phyloP scores from a whole-genome alignment of 441 rosid genomes.

The Pelargonium australe region DNA sequence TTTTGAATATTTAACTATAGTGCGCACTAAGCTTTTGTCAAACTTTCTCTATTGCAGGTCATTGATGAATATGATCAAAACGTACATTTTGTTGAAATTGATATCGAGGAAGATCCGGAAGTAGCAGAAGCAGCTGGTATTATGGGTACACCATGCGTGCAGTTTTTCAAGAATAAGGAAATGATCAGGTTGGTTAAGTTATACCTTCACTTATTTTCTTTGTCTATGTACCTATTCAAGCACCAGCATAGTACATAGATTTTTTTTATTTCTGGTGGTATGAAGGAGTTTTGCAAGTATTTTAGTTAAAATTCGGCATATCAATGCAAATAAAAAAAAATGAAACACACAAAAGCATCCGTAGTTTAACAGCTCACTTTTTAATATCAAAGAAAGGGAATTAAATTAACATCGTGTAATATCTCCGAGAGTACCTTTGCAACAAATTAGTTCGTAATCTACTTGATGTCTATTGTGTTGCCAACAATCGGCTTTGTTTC shows the following conservation, averaged over 20 bases:
- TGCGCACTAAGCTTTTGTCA: neutral
- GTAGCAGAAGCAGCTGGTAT: conserved; percentile 94
- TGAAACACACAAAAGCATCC: no score
- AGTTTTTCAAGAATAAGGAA: conserved; percentile 90
- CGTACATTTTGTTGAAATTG: conserved; percentile 92
- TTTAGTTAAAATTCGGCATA: no score
- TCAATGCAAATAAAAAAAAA: no score
- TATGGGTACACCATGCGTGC: conserved; percentile 96
- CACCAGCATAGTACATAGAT: neutral
- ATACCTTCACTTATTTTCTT: conserved; percentile 11
- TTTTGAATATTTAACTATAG: neutral
- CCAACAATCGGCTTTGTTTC: neutral
- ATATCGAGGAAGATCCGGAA: conserved; percentile 92
- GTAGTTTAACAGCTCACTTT: no score
- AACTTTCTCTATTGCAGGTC: conserved; percentile 39
- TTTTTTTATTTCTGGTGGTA: neutral
- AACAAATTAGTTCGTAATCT: no score
- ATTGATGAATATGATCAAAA: conserved; percentile 79
- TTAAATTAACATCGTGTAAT: no score
- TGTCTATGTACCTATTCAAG: neutral
- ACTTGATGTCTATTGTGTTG: neutral
- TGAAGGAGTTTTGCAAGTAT: neutral
- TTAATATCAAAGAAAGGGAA: no score
- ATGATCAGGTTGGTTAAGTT: conserved; percentile 56
- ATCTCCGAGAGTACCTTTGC: no score